Percentiles rank a stretch among this genome's conserved stretches.
These are phyloP conservation scores for Phaeomoniella chlamydospora DNA, from an alignment of 2,329 filamentous ascomycete species.

Conservation along the genomic window DNA sequence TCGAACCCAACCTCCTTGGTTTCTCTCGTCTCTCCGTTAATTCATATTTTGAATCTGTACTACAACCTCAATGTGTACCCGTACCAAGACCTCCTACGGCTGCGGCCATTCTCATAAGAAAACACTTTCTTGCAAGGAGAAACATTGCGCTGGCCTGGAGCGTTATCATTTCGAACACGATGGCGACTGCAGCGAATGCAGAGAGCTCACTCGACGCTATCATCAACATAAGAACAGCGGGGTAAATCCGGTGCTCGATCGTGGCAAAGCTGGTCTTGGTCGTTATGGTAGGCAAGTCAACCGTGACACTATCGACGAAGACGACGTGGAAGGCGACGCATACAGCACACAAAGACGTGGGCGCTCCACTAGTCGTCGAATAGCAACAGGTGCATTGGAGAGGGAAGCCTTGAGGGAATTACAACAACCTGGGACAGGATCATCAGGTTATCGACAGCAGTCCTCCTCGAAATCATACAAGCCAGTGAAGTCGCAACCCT, in stretches of 20 bases:
- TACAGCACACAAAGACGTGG: not conserved
- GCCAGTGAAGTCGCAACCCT: not conserved
- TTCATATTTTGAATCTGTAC: too few species aligned
- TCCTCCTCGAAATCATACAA: not conserved
- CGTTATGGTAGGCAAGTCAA: not conserved
- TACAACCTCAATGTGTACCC: slow-evolving; percentile 11
- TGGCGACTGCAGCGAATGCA: slow-evolving; percentile 9
- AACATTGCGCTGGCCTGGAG: slow-evolving; percentile 7
- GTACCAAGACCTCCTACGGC: slow-evolving; percentile 12
- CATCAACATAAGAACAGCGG: slow-evolving; percentile 11
- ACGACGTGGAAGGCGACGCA: not conserved
- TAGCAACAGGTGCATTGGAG: not conserved
- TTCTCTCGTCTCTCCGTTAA: too few species aligned
- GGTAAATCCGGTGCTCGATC: not conserved
- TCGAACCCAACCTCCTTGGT: too few species aligned
- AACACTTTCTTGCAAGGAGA: slow-evolving; percentile 6
- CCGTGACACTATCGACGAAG: not conserved
- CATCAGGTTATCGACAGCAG: too few species aligned
- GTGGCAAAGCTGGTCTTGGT: not conserved
- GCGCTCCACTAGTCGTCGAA: not conserved
- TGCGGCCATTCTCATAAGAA: slow-evolving; percentile 11
- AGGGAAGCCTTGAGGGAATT: not conserved
- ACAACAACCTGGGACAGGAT: too few species aligned
- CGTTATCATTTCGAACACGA: slow-evolving; percentile 8
- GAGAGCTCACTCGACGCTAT: not conserved